Base-by-base conservation (phyloP, 1,139 yeast species). In the Geotrichum carabidarum region DNA sequence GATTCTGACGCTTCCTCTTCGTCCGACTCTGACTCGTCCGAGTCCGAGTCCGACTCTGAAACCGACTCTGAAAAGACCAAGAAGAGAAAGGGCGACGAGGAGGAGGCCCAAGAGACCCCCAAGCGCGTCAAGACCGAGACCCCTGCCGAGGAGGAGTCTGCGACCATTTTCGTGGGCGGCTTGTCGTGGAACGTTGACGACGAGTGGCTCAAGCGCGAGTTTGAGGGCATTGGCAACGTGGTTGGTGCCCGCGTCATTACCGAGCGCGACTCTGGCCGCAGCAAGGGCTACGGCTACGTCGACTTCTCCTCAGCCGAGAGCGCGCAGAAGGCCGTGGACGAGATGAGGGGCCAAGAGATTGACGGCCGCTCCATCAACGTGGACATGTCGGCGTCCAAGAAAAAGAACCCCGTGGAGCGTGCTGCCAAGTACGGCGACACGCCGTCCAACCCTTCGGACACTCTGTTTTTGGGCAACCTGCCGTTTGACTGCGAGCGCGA, bases 271-370 rank as follows among this genome's bases (percentile, higher is more conserved):
- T 79, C 95, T 57, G 96, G 96, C 65, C 87, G 88, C 76, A 88
- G 96, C 55, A 85, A 94, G 80, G 99, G 99, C 71, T 93, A 86
- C 79, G 99, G 99, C 68, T 93, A 93, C 76, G 96, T 93, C 73
- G 99, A 93, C 72, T 93, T 93, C 69, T 89, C 83, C 65, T 74
- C 79, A 66, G 82, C 81, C 67, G 79, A 81, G 44, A 78, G 77
- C 59, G 99, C 98, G 62, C 91, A 88, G 72, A 84, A 84, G 74
- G 98, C 99, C n/a, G 75, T 91, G 61, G 77, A 77, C 60, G 88
- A 84, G 71, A 80, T 78, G 81, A 95, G 90, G 76, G 98, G 96
- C 68, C 82, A 78, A 69, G 98, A 91, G 76, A 84, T 93, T 64
- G 99, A 93, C 67, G 99, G 99, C 65, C 86, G 99, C 80, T 88